Percentiles rank a stretch among this genome's conserved stretches.
Evolutionary conservation across 2,329 filamentous ascomycete genomes (phyloP).

Genomic region (Neofusicoccum kwambonambiense): DNA sequence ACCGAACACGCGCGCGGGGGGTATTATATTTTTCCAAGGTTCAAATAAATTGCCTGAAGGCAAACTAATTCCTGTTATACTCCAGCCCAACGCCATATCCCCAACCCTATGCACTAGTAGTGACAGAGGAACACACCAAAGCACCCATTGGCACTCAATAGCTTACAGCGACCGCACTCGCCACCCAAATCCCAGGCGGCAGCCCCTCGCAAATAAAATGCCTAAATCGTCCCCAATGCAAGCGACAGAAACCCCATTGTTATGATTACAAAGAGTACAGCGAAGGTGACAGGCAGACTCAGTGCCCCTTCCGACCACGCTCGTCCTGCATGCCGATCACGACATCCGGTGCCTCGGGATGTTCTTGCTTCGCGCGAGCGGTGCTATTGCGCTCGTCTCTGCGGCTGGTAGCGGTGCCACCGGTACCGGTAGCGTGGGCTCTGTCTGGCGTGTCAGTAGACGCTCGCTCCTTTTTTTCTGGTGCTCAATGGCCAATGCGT

Average conservation of each 20-base stretch:
- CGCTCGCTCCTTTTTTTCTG: no score
- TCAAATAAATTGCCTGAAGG: neutral
- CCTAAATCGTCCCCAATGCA: neutral
- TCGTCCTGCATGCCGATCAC: slow-evolving; percentile 54
- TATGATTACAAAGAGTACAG: no score
- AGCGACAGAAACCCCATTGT: no score
- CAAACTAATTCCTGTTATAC: neutral
- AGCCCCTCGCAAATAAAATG: no score
- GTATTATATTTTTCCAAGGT: no score
- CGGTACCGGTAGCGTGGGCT: slow-evolving; percentile 31
- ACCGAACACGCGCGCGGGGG: no score
- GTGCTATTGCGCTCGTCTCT: slow-evolving; percentile 38
- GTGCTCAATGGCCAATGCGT: no score
- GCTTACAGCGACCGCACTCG: no score
- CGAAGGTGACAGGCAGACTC: neutral
- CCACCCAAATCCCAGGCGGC: no score
- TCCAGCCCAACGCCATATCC: neutral
- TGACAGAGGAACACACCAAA: neutral
- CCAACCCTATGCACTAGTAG: neutral
- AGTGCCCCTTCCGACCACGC: slow-evolving; percentile 44
- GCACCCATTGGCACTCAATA: neutral
- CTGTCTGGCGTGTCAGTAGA: neutral
- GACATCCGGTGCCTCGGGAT: slow-evolving; percentile 47
- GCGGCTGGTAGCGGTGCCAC: slow-evolving; percentile 42
- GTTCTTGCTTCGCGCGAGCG: slow-evolving; percentile 46